Evolutionary conservation across 306 rosid species (phyloP).

Genomic region (Inga oerstediana): DNA sequence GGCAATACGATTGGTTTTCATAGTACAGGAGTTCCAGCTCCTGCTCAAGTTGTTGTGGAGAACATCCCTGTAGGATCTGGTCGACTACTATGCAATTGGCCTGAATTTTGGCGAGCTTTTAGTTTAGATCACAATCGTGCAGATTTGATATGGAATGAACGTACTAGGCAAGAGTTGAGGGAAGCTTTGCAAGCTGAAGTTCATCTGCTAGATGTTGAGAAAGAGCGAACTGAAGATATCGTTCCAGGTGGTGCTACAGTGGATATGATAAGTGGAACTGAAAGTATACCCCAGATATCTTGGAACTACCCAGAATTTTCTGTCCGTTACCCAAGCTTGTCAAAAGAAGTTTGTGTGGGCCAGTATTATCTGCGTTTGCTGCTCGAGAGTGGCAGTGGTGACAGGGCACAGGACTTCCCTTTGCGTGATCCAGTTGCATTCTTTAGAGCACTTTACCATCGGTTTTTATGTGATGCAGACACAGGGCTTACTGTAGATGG

Average conservation of each 20-base stretch:
- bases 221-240: constrained; percentile 98
- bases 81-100: constrained; percentile 94
- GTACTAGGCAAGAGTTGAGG: constrained; percentile 95
- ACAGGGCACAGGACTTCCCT: constrained; percentile 96
- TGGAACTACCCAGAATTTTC: constrained; percentile 96
- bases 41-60: constrained; percentile 99
- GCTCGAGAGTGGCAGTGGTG: constrained; percentile 93
- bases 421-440: constrained; percentile 96
- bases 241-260: constrained; percentile 72
- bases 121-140: constrained; percentile 99
- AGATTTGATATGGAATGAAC: constrained; percentile 99
- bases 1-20: constrained; percentile 53
- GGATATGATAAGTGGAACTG: constrained; percentile 64
- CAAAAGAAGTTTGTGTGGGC: constrained; percentile 99
- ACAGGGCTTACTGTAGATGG: constrained; percentile 96
- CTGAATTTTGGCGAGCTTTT: constrained; percentile 98
- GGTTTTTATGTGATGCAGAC: constrained; percentile 97
- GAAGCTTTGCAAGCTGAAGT: constrained; percentile 96
- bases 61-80: constrained; percentile 98
- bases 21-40: constrained; percentile 84
- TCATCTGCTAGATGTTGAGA: constrained; percentile 96
- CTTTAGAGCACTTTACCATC: constrained; percentile 93
- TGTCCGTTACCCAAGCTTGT: constrained; percentile 92
- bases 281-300: constrained; percentile 81
- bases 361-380: constrained; percentile 94